Base-by-base conservation (phyloP, 2,329 filamentous ascomycete species). In the Tolypocladium tropicale region DNA sequence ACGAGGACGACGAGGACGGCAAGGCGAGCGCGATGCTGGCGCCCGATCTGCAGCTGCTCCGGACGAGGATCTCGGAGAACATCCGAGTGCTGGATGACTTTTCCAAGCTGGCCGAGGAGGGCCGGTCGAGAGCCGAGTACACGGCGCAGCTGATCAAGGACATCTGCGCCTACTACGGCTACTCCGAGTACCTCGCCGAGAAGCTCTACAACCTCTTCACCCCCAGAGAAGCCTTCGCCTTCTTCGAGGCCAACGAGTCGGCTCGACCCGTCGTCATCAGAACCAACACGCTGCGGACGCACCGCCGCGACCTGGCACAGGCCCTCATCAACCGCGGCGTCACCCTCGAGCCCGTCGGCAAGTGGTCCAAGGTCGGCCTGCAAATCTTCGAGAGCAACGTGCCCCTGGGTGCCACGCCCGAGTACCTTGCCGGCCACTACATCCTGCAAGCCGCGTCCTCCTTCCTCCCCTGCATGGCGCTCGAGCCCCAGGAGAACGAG, bases 161-260 rank as follows among this genome's bases (percentile, higher is more conserved):
- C 67, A 89, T 97, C 57, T 96, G 91, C 75, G 84, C 88, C 56
- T 99, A 99, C 78, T 99, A 99, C 70, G 92, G 93, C 58, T 99
- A 99, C 77, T 95, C 89, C 4, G 84, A 88, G 39, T 97, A 88
- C 74, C 81, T 99, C n/a, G 94, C 92, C 5, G 90, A 96, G 73
- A 99, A 97, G 78, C 84, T 99, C 18, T 91, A 92, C 76, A 86
- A 88, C 67, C 84, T 99, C 7, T 97, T 99, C 75, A 85, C 91
- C 1, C 90, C 94, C 0, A 86, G 88, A 64, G 94, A 99, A 75
- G 94, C 94, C 0, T 95, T 97, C 64, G 92, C 92, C 55, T 99
- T 99, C 75, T 97, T 99, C 76, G 94, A 99, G 75, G 93, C 93
- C 65, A 99, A 99, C 84, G 94, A 99, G 75, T 91, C 89, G 32